Percentiles rank a stretch among this genome's conserved stretches.
Conservation (phyloP, 805 yeast genomes). For the Candida bentonensis region DNA sequence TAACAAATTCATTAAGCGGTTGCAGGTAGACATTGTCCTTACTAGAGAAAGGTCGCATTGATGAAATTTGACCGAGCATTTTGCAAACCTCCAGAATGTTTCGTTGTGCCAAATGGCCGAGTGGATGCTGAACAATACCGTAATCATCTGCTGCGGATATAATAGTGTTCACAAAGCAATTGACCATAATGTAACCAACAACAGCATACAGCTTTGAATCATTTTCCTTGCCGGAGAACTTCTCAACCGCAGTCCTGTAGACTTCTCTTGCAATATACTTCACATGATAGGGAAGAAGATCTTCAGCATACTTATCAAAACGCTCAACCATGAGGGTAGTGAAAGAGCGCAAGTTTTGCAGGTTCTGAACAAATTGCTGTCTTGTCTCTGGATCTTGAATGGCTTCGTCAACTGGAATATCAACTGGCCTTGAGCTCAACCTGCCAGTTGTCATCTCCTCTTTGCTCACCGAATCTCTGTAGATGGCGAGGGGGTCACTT, state of each 20-base stretch:
- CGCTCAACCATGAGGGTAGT: conserved; percentile 46
- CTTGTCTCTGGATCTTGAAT: conserved; percentile 71
- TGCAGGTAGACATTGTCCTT: conserved; percentile 50
- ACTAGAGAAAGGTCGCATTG: conserved; percentile 50
- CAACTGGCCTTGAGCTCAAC: conserved; percentile 24
- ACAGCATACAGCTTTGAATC: conserved; percentile 49
- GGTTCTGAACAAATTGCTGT: conserved; percentile 50
- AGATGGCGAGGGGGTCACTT: conserved; percentile 51
- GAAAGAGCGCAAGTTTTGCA: conserved; percentile 61
- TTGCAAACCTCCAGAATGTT: conserved; percentile 46
- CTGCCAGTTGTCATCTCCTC: conserved; percentile 19
- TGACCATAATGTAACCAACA: conserved; percentile 41
- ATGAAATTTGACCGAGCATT: conserved; percentile 49
- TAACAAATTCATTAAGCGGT: conserved; percentile 65
- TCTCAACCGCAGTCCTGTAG: conserved; percentile 11
- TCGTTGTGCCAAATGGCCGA: conserved; percentile 26
- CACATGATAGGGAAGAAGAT: conserved; percentile 39
- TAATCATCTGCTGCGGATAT: conserved; percentile 28
- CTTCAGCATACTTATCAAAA: conserved; percentile 29
- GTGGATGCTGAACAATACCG: conserved; percentile 31
- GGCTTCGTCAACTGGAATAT: conserved; percentile 47
- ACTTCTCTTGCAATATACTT: conserved; percentile 38
- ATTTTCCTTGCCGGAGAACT: conserved; percentile 37
- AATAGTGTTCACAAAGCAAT: conserved; percentile 23
- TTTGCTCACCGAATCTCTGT: conserved; percentile 7